phyloP scores from a whole-genome alignment of 352 stramenopile genomes.

The Phytopythium sindhum region DNA sequence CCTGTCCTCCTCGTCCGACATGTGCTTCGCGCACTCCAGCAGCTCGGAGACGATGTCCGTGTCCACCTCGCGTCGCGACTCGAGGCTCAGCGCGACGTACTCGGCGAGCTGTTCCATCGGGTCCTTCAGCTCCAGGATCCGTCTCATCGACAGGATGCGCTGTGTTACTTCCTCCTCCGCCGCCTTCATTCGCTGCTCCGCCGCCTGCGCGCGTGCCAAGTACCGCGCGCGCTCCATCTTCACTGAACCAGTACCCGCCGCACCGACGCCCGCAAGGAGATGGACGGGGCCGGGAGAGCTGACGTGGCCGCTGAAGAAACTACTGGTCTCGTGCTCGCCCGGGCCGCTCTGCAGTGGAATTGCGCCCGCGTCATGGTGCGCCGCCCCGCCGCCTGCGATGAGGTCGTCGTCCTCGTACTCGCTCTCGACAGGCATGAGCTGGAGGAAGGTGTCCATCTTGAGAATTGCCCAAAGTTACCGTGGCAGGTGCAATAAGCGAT shows the following conservation, averaged over 20 bases:
- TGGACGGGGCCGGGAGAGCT: slow-evolving; percentile 6
- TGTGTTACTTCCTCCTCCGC: slow-evolving; percentile 29
- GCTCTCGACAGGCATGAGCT: slow-evolving; percentile 38
- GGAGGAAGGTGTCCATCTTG: slow-evolving; percentile 44
- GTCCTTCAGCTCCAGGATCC: slow-evolving; percentile 49
- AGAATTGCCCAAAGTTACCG: no score
- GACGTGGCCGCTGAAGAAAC: slow-evolving; percentile 3
- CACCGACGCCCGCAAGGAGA: not conserved
- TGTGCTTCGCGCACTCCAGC: slow-evolving; percentile 40
- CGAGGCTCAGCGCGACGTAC: slow-evolving; percentile 53
- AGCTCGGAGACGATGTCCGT: slow-evolving; percentile 46
- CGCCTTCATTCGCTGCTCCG: slow-evolving; percentile 43
- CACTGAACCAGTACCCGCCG: not conserved
- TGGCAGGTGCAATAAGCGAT: not conserved
- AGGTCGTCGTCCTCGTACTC: slow-evolving; percentile 54
- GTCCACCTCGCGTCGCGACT: slow-evolving; percentile 23
- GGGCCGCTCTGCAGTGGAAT: slow-evolving; percentile 9
- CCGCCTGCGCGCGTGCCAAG: slow-evolving; percentile 26
- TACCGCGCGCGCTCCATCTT: slow-evolving; percentile 34
- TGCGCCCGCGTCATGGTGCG: not conserved
- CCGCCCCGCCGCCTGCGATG: slow-evolving; percentile 11
- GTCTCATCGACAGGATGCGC: slow-evolving; percentile 50
- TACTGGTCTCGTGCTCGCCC: slow-evolving; percentile 17
- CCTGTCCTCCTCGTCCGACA: slow-evolving; percentile 41
- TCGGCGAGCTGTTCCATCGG: slow-evolving; percentile 57